A percentile compares a stretch with the other conserved stretches of the same genome.
These are phyloP conservation scores for Filosporella fistucella DNA, from an alignment of 495 filamentous ascomycete genomes.

Conservation along the genomic window DNA sequence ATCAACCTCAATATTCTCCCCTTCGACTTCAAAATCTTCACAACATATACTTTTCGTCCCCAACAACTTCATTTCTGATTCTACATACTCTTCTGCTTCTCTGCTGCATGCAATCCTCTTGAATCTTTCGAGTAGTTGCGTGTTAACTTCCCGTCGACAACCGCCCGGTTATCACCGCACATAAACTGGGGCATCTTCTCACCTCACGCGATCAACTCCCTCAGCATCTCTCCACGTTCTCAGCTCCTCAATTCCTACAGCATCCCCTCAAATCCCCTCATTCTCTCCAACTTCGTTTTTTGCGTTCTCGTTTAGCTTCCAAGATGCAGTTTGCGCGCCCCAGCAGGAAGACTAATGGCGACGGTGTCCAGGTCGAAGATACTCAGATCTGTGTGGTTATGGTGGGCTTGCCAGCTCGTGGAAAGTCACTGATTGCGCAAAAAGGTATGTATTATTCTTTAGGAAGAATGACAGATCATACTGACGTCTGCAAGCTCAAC, in stretches of 20 bases:
- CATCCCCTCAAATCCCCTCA: constrained; percentile 3
- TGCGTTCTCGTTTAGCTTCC: not conserved
- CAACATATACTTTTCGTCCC: not conserved
- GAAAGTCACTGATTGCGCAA: constrained; percentile 95
- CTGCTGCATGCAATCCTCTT: not conserved
- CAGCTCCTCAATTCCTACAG: constrained; percentile 10
- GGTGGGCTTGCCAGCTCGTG: constrained; percentile 92
- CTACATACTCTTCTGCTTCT: not conserved
- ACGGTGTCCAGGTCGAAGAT: constrained; percentile 76
- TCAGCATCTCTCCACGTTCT: not conserved
- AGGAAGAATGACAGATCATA: not conserved
- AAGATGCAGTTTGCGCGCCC: constrained; percentile 24
- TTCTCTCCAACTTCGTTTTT: not conserved
- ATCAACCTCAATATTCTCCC: too few relatives aligned
- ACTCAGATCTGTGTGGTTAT: constrained; percentile 97
- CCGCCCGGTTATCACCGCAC: not conserved
- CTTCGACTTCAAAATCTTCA: too few relatives aligned
- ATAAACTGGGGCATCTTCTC: not conserved
- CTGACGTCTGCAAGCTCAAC: constrained; percentile 58
- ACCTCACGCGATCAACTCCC: constrained; percentile 6
- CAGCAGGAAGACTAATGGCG: constrained; percentile 41
- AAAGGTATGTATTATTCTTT: constrained; percentile 62
- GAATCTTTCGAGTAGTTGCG: not conserved
- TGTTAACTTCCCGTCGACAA: not conserved
- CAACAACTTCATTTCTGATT: not conserved